phyloP scores from a whole-genome alignment of 2,329 filamentous ascomycete genomes.

The Microsporum ferrugineum region DNA sequence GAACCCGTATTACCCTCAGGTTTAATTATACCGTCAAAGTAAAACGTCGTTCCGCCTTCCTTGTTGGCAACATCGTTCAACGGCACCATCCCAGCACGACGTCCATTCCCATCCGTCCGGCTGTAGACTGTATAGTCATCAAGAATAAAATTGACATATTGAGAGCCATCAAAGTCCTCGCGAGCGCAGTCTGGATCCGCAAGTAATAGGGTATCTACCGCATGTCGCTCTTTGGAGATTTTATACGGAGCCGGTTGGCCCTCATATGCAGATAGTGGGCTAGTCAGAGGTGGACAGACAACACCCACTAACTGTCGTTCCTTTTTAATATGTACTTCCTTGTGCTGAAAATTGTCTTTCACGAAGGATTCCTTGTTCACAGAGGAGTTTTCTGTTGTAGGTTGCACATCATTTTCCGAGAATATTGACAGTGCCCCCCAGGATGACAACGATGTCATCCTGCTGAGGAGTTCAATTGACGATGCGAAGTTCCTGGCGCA shows the following conservation, averaged over 20 bases:
- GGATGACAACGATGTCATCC: neutral
- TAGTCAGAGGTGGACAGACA: conserved; percentile 8
- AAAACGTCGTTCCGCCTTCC: conserved; percentile 32
- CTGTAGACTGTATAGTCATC: conserved; percentile 50
- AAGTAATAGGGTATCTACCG: conserved; percentile 21
- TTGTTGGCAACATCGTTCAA: conserved; percentile 43
- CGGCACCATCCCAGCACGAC: conserved; percentile 43
- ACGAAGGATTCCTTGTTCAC: neutral
- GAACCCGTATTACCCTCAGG: conserved; percentile 22
- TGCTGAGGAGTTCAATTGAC: neutral
- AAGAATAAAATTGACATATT: conserved; percentile 40
- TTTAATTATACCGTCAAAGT: conserved; percentile 51
- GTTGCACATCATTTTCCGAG: neutral
- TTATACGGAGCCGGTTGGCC: conserved; percentile 15
- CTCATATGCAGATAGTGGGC: conserved; percentile 20
- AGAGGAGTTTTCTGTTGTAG: neutral
- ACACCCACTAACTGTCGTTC: neutral
- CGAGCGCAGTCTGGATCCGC: conserved; percentile 10
- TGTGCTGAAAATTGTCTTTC: neutral
- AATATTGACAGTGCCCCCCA: neutral
- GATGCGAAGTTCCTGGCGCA: neutral
- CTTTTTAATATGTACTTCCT: neutral
- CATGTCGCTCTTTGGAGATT: conserved; percentile 22
- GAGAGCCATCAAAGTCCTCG: conserved; percentile 12
- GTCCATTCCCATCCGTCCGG: conserved; percentile 16